Conservation (phyloP, 2,329 filamentous ascomycete genomes). For the Elsinoe australis region DNA sequence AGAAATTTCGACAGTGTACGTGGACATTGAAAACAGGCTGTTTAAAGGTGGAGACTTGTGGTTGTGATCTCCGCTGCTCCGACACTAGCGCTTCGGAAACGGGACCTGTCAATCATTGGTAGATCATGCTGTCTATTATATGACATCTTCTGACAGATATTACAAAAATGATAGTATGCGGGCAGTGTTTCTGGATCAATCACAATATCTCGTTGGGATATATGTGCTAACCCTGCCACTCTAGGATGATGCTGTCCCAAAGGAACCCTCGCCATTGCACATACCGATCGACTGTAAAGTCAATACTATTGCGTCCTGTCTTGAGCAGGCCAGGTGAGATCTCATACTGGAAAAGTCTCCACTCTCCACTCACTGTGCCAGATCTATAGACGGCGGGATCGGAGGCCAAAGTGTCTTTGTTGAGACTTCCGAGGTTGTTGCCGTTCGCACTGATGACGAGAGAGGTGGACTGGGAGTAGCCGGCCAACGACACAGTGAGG, state of each 20-base stretch:
- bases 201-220: no score
- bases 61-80: background rate
- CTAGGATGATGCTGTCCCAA: constrained; percentile 16
- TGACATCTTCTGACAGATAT: no score
- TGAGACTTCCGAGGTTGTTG: background rate
- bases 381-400: constrained; percentile 17
- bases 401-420: constrained; percentile 13
- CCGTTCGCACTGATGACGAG: constrained; percentile 11
- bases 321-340: background rate
- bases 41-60: constrained; percentile 1
- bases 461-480: constrained; percentile 16
- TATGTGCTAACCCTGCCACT: constrained; percentile 14
- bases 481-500: constrained; percentile 12
- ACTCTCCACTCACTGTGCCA: constrained; percentile 17
- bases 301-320: constrained; percentile 32
- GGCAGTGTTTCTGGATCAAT: no score
- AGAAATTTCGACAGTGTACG: background rate
- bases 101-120: no score
- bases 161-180: no score
- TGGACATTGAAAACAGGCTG: background rate
- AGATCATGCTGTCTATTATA: no score
- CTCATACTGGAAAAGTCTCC: constrained; percentile 11
- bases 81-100: no score
- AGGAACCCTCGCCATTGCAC: constrained; percentile 22
- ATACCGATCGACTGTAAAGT: constrained; percentile 34